Conservation (phyloP, 2,329 filamentous ascomycete species). For the Akanthomyces muscarius region DNA sequence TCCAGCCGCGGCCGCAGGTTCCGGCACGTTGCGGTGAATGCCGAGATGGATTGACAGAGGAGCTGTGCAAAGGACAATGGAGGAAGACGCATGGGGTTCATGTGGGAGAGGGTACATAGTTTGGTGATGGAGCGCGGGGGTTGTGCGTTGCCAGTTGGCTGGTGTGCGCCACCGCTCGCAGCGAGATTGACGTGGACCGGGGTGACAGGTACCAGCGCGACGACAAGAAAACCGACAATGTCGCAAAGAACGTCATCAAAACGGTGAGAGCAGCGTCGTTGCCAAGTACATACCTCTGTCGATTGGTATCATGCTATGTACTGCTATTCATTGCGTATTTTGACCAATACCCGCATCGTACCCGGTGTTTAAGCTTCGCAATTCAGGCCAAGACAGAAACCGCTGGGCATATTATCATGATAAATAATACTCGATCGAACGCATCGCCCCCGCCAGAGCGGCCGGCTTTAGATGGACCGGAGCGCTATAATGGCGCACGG, state of each 20-base stretch:
- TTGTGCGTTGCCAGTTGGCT: background rate
- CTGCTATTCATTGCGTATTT: background rate
- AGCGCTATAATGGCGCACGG: background rate
- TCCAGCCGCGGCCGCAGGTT: too few relatives aligned
- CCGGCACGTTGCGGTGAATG: too few relatives aligned
- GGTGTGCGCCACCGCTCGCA: background rate
- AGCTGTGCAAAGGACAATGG: too few relatives aligned
- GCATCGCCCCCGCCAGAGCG: background rate
- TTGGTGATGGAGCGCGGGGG: background rate
- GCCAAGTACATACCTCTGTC: background rate
- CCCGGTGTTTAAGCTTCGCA: background rate
- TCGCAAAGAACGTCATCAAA: background rate
- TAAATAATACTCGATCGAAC: background rate
- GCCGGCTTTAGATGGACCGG: too few relatives aligned
- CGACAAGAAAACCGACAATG: constrained; percentile 1
- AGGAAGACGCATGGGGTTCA: too few relatives aligned
- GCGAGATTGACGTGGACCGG: background rate
- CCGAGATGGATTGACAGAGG: too few relatives aligned
- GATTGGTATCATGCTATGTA: background rate
- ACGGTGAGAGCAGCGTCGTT: background rate
- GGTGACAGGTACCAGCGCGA: background rate
- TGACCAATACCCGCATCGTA: background rate
- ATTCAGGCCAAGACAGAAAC: background rate
- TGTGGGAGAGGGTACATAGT: too few relatives aligned
- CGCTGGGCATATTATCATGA: background rate